Evolutionary conservation across 306 rosid genomes (phyloP).

Genomic region (Morella rubra): DNA sequence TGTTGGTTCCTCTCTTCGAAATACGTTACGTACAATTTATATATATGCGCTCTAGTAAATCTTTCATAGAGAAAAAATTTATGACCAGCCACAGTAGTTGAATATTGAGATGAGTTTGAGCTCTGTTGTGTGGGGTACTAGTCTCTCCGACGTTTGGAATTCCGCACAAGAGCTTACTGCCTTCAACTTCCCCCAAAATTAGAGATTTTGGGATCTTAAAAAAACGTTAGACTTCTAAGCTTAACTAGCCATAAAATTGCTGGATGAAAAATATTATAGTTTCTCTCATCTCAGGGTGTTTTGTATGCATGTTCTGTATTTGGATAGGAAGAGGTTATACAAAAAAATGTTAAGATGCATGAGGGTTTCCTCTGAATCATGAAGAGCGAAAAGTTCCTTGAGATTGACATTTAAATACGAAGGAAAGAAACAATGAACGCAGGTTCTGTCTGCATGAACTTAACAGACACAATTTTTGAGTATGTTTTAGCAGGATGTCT

Average conservation of each 20-base stretch:
- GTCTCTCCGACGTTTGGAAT: not conserved
- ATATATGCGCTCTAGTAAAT: too few species aligned
- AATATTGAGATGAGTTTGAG: too few species aligned
- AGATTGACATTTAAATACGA: slow-evolving; percentile 2
- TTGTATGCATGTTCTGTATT: not conserved
- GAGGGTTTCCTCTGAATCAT: not conserved
- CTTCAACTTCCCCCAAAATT: not conserved
- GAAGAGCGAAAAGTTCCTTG: slow-evolving; percentile 4
- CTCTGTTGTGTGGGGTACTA: not conserved
- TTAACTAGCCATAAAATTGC: too few species aligned
- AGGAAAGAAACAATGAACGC: not conserved
- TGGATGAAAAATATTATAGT: not conserved
- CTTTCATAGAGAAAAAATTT: too few species aligned
- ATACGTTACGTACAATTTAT: not conserved
- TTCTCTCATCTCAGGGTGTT: not conserved
- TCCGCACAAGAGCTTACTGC: not conserved
- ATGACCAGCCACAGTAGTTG: too few species aligned
- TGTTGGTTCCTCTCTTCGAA: not conserved
- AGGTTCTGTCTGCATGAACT: not conserved
- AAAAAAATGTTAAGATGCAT: too few species aligned
- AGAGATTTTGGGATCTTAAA: not conserved
- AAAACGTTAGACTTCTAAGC: too few species aligned
- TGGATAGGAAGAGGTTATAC: not conserved
- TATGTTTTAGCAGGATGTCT: not conserved
- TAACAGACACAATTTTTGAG: not conserved